These are phyloP conservation scores for Trichomonascaceae sp. DNA, from an alignment of 1,139 yeast genomes.

Conservation along the genomic window DNA sequence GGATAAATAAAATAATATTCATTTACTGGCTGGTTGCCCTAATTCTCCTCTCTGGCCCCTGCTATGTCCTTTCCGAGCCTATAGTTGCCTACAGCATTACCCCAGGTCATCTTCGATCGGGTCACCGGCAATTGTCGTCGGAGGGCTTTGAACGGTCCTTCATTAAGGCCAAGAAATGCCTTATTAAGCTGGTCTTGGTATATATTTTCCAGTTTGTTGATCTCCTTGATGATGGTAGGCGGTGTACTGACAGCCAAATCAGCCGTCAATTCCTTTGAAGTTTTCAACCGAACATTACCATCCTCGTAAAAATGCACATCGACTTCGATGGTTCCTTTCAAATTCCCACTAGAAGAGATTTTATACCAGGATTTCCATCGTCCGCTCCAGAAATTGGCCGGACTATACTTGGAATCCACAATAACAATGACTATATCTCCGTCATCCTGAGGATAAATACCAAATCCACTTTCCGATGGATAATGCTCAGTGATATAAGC, in stretches of 20 bases:
- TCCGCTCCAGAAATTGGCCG: slow-evolving; percentile 82
- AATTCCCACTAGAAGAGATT: slow-evolving; percentile 31
- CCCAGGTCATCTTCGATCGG: slow-evolving; percentile 91
- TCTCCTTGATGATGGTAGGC: slow-evolving; percentile 42
- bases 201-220: slow-evolving; percentile 53
- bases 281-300: slow-evolving; percentile 81
- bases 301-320: slow-evolving; percentile 94
- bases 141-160: slow-evolving; percentile 70
- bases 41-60: slow-evolving; percentile 12
- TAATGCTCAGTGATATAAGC: slow-evolving; percentile 41
- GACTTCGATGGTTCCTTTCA: slow-evolving; percentile 53
- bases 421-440: slow-evolving; percentile 47
- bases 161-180: slow-evolving; percentile 69
- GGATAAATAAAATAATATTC: too few species aligned
- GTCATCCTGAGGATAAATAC: slow-evolving; percentile 49
- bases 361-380: slow-evolving; percentile 73
- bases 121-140: slow-evolving; percentile 91
- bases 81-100: slow-evolving; percentile 84
- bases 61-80: slow-evolving; percentile 73
- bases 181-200: slow-evolving; percentile 57
- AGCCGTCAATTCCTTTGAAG: slow-evolving; percentile 39
- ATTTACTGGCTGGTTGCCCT: too few species aligned
- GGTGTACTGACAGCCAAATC: slow-evolving; percentile 20
- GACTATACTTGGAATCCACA: slow-evolving; percentile 68
- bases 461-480: slow-evolving; percentile 41